Evolutionary conservation across 2,329 filamentous ascomycete genomes (phyloP), one percentile per base, ranked within the genome.

Genomic region (Aplosporella prunicola): DNA sequence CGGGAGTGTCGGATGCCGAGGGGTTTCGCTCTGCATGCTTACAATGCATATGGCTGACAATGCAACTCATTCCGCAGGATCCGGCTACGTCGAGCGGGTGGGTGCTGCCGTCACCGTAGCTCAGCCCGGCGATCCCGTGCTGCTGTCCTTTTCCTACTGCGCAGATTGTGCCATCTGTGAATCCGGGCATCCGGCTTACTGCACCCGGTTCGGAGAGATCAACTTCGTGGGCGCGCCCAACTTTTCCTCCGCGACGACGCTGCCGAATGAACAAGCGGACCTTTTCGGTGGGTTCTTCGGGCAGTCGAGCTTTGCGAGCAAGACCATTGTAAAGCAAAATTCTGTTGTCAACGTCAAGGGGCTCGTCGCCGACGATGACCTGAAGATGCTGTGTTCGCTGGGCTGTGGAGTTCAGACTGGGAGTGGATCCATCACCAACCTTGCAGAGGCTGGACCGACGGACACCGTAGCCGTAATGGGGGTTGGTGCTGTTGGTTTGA

Each of bases 131-230:
- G 67, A 72, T 42, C 58, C 63, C 1, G 66, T 70, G 4, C 49
- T 71, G 10, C 52, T 70, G 4, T 67, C 65, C 11, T 71, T 68
- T 47, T 56, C 60, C n/a, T 64, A 58, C 40, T 72, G 68, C 51
- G 46, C 55, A 3, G 43, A 46, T 3, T 75, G 71, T 51, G 52
- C 64, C n/a, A 56, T 63, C 10, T 75, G 71, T 51, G 54, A 55
- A n/a, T 53, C 52, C 1, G 62, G 61, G 4, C 58, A 63, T 20
- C 62, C 62, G 1, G 65, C 66, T 1, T 64, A 73, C 49, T 76
- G 71, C 54, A 45, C 52, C 32, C 46, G 57, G n/a, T 73, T 69
- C 48, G 62, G 61, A 34, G 51, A 57, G 4, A 57, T 66, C 43
- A 74, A 75, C 49, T 58, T 66, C 38, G 51, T 53, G 35, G 45